Conservation (phyloP, 257 asterid species). For the Misopates orontium region DNA sequence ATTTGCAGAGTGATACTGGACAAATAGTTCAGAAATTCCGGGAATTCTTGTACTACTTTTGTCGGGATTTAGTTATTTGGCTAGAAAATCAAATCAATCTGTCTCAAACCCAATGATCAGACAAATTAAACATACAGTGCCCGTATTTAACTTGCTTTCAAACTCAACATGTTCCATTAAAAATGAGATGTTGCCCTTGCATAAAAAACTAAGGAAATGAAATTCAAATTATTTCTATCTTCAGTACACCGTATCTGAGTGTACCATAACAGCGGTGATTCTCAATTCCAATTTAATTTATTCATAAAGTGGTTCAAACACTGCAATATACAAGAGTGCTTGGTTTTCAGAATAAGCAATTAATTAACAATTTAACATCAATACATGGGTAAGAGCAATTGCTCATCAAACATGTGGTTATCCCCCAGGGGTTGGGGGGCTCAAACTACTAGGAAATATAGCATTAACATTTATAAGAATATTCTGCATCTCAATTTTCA, state of each 20-base stretch:
- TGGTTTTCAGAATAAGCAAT: background rate
- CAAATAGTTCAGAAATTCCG: no score
- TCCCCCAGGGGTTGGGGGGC: background rate
- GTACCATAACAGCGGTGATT: conserved; percentile 25
- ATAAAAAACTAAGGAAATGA: background rate
- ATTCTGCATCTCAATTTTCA: background rate
- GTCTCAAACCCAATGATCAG: no score
- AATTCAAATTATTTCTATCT: conserved; percentile 12
- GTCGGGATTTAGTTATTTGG: no score
- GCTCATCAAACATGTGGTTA: background rate
- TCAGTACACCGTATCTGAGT: conserved; percentile 17
- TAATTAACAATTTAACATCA: background rate
- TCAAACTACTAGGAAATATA: background rate
- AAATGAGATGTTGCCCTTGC: no score
- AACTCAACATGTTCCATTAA: no score
- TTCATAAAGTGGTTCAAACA: conserved; percentile 21
- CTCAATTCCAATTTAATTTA: conserved; percentile 11
- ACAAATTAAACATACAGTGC: no score
- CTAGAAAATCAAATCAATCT: no score
- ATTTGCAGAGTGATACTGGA: no score
- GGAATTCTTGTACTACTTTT: no score
- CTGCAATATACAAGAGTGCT: conserved; percentile 23
- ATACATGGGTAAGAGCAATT: background rate
- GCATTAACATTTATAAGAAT: background rate
- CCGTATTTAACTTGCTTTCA: no score